Base-by-base conservation (phyloP, 768 basidiomycete species). In the Tricholoma sp. region DNA sequence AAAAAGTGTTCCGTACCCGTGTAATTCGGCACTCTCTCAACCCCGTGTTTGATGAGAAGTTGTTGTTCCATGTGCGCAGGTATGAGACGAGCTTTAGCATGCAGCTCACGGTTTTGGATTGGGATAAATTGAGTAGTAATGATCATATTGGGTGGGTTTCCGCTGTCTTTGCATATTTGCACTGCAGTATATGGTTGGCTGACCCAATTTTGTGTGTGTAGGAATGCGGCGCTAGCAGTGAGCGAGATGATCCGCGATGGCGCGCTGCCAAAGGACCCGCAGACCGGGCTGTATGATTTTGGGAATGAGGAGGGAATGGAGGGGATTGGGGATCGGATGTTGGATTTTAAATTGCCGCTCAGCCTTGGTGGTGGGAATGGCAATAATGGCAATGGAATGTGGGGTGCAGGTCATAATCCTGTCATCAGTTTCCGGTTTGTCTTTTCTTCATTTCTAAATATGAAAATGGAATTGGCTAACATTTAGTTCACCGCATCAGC, bases 1-100 rank as follows among this genome's bases (percentile, higher is more conserved):
- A 94, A 76, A 98, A 97, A 69, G 91, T 98, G 4, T 98, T 98
- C 74, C 81, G 95, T 2, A 98, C 95, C 0, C 86, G 90, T 31
- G 85, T 94, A 24, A 85, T 94, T 55, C 83, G 94, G 3, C 92
- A 94, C 70, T 86, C 83, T 0, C 74, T 73, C 57, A 93, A 91
- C 67, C 96, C 97, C 0, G 79, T 80, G 1, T 98, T 94, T 91
- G 91, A 98, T 59, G 94, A 98, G 74, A 95, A 96, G 69, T 75
- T 98, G 3, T 80, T 97, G 10, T 98, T 98, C 78, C 95, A 97
- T 67, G 95, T 98, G 12, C 83, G 93, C 24, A 77, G 86, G 10
- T 94, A 92, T 66, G 95, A 98, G 69, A 84, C 83, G 8, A 67
- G 80, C 9, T 97, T 85, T 76, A 81, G 85, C 54, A 77, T 94